A percentile compares a stretch with the other conserved stretches of the same genome.
Evolutionary conservation across 2,329 filamentous ascomycete genomes (phyloP).

Genomic region (Pseudodiploospora longispora): DNA sequence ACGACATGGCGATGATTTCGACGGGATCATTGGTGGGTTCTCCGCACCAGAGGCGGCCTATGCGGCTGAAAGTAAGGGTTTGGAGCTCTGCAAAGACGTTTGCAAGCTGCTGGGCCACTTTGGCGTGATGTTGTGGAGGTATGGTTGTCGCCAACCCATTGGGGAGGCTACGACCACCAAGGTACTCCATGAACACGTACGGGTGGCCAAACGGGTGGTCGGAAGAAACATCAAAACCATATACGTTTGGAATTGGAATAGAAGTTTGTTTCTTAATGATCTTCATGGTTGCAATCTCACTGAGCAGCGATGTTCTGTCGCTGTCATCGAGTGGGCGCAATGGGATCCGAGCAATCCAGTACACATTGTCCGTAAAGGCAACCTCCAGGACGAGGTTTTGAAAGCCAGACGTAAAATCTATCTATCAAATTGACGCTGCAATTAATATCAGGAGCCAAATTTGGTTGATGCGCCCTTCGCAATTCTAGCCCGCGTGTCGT

Average conservation of each 20-base stretch:
- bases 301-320: conserved; percentile 16
- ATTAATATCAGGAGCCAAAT: conserved; percentile 5
- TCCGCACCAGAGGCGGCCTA: conserved; percentile 20
- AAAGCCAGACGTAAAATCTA: conserved; percentile 13
- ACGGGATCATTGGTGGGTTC: conserved; percentile 14
- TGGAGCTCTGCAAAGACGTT: conserved; percentile 17
- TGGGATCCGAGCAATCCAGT: conserved; percentile 18
- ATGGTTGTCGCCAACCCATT: conserved; percentile 10
- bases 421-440: conserved; percentile 9
- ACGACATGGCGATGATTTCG: conserved; percentile 16
- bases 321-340: conserved; percentile 10
- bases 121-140: conserved; percentile 12
- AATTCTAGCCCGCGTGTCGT: conserved; percentile 8
- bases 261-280: conserved; percentile 13
- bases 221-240: conserved; percentile 13
- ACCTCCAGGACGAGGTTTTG: conserved; percentile 19
- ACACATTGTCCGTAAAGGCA: conserved; percentile 18
- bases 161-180: conserved; percentile 11
- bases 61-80: conserved; percentile 16
- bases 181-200: conserved; percentile 18
- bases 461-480: conserved; percentile 7
- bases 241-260: conserved; percentile 16
- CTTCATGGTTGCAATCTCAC: conserved; percentile 21
- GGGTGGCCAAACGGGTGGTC: conserved; percentile 18
- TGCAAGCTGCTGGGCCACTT: conserved; percentile 18